Evolutionary conservation across 345 rosid species (phyloP), one percentile per base, ranked within the genome.

Genomic region (Euclidium syriacum): DNA sequence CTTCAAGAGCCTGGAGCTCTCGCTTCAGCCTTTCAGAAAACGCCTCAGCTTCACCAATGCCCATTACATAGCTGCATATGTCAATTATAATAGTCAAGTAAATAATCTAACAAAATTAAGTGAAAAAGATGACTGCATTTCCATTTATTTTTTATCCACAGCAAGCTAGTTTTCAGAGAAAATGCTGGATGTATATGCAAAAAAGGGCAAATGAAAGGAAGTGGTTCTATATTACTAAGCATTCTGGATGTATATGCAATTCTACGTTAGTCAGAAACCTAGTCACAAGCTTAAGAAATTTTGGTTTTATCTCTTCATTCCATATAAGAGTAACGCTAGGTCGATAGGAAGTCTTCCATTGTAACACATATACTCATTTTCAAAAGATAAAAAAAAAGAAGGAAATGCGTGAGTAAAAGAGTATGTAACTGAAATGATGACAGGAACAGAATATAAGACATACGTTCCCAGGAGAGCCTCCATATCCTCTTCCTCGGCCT

Each of bases 401-500:
- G 49, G 12, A 63, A 27, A 38, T 47, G 34, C 3, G 6, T 56
- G 24, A 42, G 7, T 16, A 32, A n/a, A 34, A 33, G 5, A 39
- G 17, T 25, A 54, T 22, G 10, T 12, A 63, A 63, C 42, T 36
- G 14, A 52, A 47, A 39, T 18, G 26, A 55, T 40, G 33, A 24
- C 14, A 19, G 16, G 54, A 35, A 27, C 5, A 19, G 55, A 69
- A 62, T 40, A 38, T 40, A 54, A 62, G 48, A 82, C 95, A 51
- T 83, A 90, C 97, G 91, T 86, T 75, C 88, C 97, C 67, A 94
- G 77, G 46, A 94, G 91, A 71, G 97, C 96, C 79, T 94, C 97
- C 91, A 90, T 90, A 65, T 94, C 99, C 76, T 92, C 96, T 81
- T 92, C 96, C 82, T 94, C 97, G 1, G 86, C 99, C 76, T 94